Percentiles rank a stretch among this genome's conserved stretches.
Evolutionary conservation across 1,139 yeast species (phyloP).

Genomic region (Zygosaccharomyces pseudobailii): DNA sequence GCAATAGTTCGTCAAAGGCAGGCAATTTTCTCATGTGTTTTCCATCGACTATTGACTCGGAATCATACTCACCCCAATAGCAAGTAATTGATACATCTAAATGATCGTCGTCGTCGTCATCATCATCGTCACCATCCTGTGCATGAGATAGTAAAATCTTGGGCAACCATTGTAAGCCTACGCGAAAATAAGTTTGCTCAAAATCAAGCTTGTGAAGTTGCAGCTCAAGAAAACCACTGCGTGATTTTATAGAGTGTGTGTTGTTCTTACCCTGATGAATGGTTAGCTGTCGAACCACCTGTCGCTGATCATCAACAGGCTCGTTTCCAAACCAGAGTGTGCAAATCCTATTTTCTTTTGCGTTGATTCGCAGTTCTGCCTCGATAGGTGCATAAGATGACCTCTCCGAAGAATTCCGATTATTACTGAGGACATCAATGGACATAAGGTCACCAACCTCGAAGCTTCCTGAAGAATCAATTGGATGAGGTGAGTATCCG

Average conservation of each 20-base stretch:
- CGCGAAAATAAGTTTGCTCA: slow-evolving; percentile 47
- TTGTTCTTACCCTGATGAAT: slow-evolving; percentile 45
- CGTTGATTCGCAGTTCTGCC: slow-evolving; percentile 57
- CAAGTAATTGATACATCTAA: slow-evolving; percentile 60
- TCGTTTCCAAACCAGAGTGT: slow-evolving; percentile 51
- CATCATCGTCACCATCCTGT: slow-evolving; percentile 18
- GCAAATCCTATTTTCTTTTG: slow-evolving; percentile 62
- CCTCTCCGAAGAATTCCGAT: slow-evolving; percentile 35
- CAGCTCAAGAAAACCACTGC: slow-evolving; percentile 58
- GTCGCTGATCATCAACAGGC: slow-evolving; percentile 39
- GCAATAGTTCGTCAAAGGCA: slow-evolving; percentile 61
- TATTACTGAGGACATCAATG: slow-evolving; percentile 48
- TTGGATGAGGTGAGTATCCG: slow-evolving; percentile 50
- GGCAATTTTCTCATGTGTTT: slow-evolving; percentile 47
- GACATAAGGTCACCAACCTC: slow-evolving; percentile 42
- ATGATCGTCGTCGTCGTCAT: slow-evolving; percentile 31
- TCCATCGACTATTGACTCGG: slow-evolving; percentile 38
- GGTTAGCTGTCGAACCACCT: slow-evolving; percentile 53
- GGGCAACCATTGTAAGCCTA: slow-evolving; percentile 79
- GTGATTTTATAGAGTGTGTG: slow-evolving; percentile 48
- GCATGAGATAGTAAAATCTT: slow-evolving; percentile 42
- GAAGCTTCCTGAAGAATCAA: slow-evolving; percentile 39
- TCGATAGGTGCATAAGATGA: slow-evolving; percentile 64
- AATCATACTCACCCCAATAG: slow-evolving; percentile 68
- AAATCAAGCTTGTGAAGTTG: slow-evolving; percentile 63